Base-by-base conservation (phyloP, 768 basidiomycete species). In the Mycena latifolia region DNA sequence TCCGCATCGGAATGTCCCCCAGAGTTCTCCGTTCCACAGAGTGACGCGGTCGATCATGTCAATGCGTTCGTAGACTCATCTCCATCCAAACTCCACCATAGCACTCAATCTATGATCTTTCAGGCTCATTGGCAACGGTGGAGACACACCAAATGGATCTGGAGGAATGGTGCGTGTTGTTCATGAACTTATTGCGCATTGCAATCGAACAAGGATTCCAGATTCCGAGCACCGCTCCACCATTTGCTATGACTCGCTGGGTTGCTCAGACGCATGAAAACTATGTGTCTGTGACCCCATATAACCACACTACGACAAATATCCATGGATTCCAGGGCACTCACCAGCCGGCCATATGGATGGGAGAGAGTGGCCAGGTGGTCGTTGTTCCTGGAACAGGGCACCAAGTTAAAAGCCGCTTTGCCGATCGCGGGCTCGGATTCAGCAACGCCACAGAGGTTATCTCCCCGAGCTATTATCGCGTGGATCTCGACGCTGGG, bases 201-300 rank as follows among this genome's bases (percentile, higher is more conserved):
- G n/a, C n/a, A n/a, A n/a, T n/a, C n/a, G n/a, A n/a, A n/a, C n/a
- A n/a, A 39, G 5, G 11, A 39, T 12, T 39, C 15, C 25, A 66
- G 65, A 66, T 66, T 33, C 65, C 65, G 27, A 66, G 65, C 39
- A 85, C 85, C 4, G 88, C 87, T 6, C 92, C 92, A 4, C 93
- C 93, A 0, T 95, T 94, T 70, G 93, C 86, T 7, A 93, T 93
- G 92, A 93, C 92, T 0, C 85, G 93, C 33, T 94, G 93, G 93
- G 90, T 92, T 14, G 91, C 92, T 0, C 91, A 92, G 76, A 94
- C 91, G 11, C 85, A 91, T 63, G 79, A 87, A 61, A 93, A 92
- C 77, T 92, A 90, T 65, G 90, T 92, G 51, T 92, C 90, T 6
- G 83, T 88, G 12, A 88, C 88, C 2, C 89, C 91, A 5, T 92